These are phyloP conservation scores for Monilinia vaccinii-corymbosi DNA, from an alignment of 2,329 filamentous ascomycete genomes.

Conservation along the genomic window DNA sequence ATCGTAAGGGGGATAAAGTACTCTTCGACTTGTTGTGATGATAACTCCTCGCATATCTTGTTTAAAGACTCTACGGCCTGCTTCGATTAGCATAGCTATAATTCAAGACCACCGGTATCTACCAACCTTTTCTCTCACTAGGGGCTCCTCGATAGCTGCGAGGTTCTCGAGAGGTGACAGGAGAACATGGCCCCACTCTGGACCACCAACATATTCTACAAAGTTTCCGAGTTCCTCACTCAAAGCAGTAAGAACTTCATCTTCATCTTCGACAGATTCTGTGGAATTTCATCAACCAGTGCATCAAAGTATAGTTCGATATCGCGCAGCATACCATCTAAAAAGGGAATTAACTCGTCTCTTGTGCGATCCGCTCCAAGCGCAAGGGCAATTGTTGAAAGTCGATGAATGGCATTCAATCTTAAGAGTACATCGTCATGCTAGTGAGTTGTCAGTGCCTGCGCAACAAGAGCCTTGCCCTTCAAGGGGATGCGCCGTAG, in stretches of 20 bases:
- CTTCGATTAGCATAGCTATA: constrained; percentile 13
- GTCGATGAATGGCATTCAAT: constrained; percentile 95
- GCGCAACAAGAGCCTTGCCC: constrained; percentile 5
- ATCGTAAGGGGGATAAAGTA: constrained; percentile 94
- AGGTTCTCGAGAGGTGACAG: constrained; percentile 96
- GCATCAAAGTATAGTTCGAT: background rate
- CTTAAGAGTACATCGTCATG: constrained; percentile 97
- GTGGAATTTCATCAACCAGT: constrained; percentile 29
- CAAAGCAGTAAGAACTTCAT: constrained; percentile 92
- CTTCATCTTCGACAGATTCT: constrained; percentile 99
- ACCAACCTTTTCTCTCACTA: constrained; percentile 91
- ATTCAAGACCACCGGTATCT: background rate
- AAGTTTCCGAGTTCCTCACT: constrained; percentile 96
- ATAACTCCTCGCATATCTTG: constrained; percentile 94
- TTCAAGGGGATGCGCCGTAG: background rate
- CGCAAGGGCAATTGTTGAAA: constrained; percentile 95
- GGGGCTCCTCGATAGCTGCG: constrained; percentile 94
- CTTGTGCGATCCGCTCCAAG: constrained; percentile 92
- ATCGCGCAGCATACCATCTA: constrained; percentile 67
- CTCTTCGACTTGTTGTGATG: constrained; percentile 87
- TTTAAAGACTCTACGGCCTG: constrained; percentile 98
- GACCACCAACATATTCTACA: constrained; percentile 93
- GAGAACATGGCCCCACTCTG: constrained; percentile 89
- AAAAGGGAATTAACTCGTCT: constrained; percentile 96
- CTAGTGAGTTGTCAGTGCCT: constrained; percentile 39